phyloP scores from a whole-genome alignment of 2,329 filamentous ascomycete genomes.

The Talaromyces sp. region DNA sequence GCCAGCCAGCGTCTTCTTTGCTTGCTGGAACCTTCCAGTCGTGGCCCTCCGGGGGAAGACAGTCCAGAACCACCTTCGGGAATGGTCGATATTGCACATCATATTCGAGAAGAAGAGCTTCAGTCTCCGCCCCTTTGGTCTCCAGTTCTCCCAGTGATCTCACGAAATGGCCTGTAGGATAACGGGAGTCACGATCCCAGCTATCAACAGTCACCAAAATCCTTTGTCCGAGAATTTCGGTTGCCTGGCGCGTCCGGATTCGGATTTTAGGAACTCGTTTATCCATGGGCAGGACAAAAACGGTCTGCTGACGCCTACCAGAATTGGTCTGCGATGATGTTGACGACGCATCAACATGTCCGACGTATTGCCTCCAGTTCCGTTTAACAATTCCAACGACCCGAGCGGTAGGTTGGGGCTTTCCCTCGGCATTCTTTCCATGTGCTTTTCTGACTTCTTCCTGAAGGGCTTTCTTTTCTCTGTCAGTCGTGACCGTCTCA shows the following conservation, averaged over 20 bases:
- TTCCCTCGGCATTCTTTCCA: constrained; percentile 67
- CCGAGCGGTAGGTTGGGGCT: constrained; percentile 81
- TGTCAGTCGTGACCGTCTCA: constrained; percentile 76
- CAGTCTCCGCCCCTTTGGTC: constrained; percentile 95
- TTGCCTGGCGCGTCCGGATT: constrained; percentile 83
- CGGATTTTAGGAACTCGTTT: constrained; percentile 96
- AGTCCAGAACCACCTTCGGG: constrained; percentile 91
- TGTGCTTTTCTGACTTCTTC: constrained; percentile 88
- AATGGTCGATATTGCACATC: constrained; percentile 98
- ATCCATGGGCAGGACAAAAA: constrained; percentile 97
- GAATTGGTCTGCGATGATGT: constrained; percentile 68
- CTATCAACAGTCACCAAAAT: constrained; percentile 90
- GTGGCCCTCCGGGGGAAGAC: constrained; percentile 83
- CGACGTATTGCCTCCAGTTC: constrained; percentile 97
- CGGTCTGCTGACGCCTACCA: constrained; percentile 80
- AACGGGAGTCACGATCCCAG: constrained; percentile 89
- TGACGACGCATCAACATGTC: constrained; percentile 85
- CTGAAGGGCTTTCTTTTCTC: constrained; percentile 78
- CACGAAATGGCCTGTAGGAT: constrained; percentile 90
- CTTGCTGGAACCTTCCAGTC: constrained; percentile 86
- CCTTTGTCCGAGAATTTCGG: constrained; percentile 83
- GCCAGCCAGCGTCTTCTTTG: constrained; percentile 79
- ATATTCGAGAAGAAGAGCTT: constrained; percentile 88
- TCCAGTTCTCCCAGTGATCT: constrained; percentile 89
- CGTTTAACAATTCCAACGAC: constrained; percentile 90